These are phyloP conservation scores for Athelia psychrophila DNA, from an alignment of 1,284 basidiomycete genomes.

Conservation along the genomic window DNA sequence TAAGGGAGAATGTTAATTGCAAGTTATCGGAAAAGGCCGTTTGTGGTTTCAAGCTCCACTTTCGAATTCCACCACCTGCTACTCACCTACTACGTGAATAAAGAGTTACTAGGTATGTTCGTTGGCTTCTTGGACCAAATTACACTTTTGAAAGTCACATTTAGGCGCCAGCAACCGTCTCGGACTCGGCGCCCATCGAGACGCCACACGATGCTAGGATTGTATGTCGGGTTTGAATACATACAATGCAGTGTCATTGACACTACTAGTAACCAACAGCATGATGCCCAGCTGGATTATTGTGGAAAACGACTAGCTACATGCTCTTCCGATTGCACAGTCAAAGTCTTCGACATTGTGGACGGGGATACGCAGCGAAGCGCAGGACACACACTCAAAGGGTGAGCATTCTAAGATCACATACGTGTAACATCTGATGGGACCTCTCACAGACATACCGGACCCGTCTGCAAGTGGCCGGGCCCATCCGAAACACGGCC, in stretches of 20 bases:
- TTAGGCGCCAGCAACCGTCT: conserved; percentile 52
- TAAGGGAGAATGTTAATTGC: too few species aligned
- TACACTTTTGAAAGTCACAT: not conserved
- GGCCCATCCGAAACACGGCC: conserved; percentile 96
- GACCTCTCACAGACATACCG: conserved; percentile 69
- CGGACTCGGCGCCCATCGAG: conserved; percentile 81
- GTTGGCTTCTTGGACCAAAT: not conserved
- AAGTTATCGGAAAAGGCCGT: too few species aligned
- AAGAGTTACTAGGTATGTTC: not conserved
- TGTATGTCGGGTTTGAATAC: conserved; percentile 43
- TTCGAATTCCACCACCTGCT: too few species aligned
- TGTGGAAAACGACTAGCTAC: conserved; percentile 96
- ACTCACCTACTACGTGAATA: not conserved
- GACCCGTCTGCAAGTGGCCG: conserved; percentile 98
- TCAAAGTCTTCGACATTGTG: conserved; percentile 94
- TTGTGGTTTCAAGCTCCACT: too few species aligned
- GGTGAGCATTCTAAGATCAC: conserved; percentile 47
- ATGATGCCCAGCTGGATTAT: conserved; percentile 98
- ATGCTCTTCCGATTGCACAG: conserved; percentile 93
- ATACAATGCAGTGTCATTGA: not conserved
- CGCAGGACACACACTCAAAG: conserved; percentile 78
- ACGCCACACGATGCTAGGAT: conserved; percentile 96
- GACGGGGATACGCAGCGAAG: conserved; percentile 76
- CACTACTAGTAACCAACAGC: conserved; percentile 52
- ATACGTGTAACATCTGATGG: not conserved